These are phyloP conservation scores for Aspergillus quadrilineatus DNA, from an alignment of 2,329 filamentous ascomycete species.

Conservation along the genomic window DNA sequence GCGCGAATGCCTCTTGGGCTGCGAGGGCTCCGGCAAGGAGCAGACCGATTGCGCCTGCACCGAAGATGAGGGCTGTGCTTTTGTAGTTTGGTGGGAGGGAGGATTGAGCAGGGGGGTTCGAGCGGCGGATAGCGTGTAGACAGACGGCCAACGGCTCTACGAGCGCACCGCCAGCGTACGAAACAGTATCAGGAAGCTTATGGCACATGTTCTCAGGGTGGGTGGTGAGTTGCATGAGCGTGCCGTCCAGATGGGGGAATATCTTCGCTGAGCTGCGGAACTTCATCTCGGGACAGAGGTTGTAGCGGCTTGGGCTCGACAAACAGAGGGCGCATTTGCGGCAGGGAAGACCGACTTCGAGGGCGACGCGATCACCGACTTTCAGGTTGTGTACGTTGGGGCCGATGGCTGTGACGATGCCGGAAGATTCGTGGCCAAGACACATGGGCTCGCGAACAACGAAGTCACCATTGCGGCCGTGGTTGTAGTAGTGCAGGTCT, in stretches of 20 bases:
- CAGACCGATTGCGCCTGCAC: conserved; percentile 61
- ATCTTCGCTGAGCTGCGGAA: conserved; percentile 61
- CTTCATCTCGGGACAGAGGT: conserved; percentile 60
- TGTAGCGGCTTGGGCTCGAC: conserved; percentile 53
- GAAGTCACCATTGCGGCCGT: conserved; percentile 84
- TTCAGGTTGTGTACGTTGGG: conserved; percentile 61
- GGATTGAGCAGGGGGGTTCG: conserved; percentile 47
- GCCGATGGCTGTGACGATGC: conserved; percentile 72
- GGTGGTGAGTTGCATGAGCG: conserved; percentile 61
- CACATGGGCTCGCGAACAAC: conserved; percentile 79
- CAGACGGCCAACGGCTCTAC: conserved; percentile 62
- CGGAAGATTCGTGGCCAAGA: conserved; percentile 75
- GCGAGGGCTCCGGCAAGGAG: conserved; percentile 59
- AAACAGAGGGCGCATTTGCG: conserved; percentile 58
- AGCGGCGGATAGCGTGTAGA: conserved; percentile 59
- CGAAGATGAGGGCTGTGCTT: conserved; percentile 57
- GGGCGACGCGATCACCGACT: conserved; percentile 79
- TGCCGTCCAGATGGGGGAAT: conserved; percentile 63
- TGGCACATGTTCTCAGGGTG: conserved; percentile 63
- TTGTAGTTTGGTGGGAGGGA: conserved; percentile 30
- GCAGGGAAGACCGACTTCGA: conserved; percentile 89
- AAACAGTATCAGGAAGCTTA: conserved; percentile 54
- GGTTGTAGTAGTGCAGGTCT: conserved; percentile 80
- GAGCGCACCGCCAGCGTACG: conserved; percentile 57
- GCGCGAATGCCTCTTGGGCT: conserved; percentile 53